Base-by-base conservation (phyloP, 1,139 yeast species). In the Arxiozyma slooffiae region DNA sequence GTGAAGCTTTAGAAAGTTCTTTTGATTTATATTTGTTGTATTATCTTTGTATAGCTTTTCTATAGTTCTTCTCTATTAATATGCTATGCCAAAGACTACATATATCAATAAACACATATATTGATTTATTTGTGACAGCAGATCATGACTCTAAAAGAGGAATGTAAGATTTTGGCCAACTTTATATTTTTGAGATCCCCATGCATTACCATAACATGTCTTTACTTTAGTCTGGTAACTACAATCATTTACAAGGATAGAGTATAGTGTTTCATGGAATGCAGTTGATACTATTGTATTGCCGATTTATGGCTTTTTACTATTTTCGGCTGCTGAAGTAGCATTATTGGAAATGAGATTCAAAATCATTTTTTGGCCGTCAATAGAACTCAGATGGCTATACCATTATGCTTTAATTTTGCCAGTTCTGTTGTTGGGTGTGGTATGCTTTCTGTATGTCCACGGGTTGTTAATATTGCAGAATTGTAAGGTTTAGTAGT, bases 371-470 rank as follows among this genome's bases (percentile, higher is more conserved):
- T 85, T 61, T 69, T 88, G 50, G 75, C 88, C 1, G 82, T 89
- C 1, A 88, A 88, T 67, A 85, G 92, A 17, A 82, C 95, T 3
- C 89, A 86, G 62, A 73, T 75, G 49, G 95, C 88, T 26, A 45
- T 85, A n/a, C 95, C 96, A 0, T 71, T 88, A 58, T 85, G 95
- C 0, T 72, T 88, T 54, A 88, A 88, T 66, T 88, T 88, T 64
- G 80, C 88, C 54, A 96, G 96, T 48, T 82, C 95, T 59, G 94
- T 95, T 79, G 77, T 88, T 82, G 97, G 97, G 49, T 85, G 90
- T 68, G 97, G 97, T 67, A 80, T 89, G 51, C 69, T 90, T 44
- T 78, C 94, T 16, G 85, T 96, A 0, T 90, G 86, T 61, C 81
- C 96, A 1, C 84, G 88, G 68, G 85, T 90, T 55, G 95, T 94